Base-by-base conservation (phyloP, 1,284 basidiomycete species). In the Papiliotrema nemorosa region DNA sequence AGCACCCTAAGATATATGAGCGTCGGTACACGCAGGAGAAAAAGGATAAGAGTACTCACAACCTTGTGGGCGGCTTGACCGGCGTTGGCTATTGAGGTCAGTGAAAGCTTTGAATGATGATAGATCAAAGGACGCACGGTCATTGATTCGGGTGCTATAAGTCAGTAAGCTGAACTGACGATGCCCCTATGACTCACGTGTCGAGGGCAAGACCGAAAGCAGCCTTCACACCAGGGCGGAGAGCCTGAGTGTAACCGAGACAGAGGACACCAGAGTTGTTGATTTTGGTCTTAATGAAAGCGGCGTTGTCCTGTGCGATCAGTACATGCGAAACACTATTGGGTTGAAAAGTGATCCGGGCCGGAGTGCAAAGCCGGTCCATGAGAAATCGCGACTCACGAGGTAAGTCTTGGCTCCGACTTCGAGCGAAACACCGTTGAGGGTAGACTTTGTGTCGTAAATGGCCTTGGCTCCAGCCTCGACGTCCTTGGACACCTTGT, bases 241-340 rank as follows among this genome's bases (percentile, higher is more conserved):
- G 87, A 39, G 83, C 79, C 79, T 96, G 92, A 45, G 90, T 93
- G 82, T 94, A 92, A 63, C 87, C 88, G 62, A 93, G 83, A 65
- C 83, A 86, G 61, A 96, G 82, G 69, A 93, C 82, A 81, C 92
- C 92, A 60, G 84, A 76, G 80, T 94, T 94, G 85, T 96, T 97
- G 80, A 98, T 94, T 84, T 98, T 98, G 68, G 91, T 90, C 84
- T 99, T 96, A 80, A 96, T 81, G 71, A 90, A 96, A 21, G 91
- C 87, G 64, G 90, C 85, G 50, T 82, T 78, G 79, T 96, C 91
- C 60, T 94, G 85, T n/a, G n/a, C n/a, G n/a, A n/a, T n/a, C n/a
- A n/a, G n/a, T n/a, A n/a, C n/a, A n/a, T n/a, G n/a, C 25, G 35
- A 31, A 16, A 18, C 43, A 33, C 26, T 18, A 37, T 50, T 44